Percentiles rank a stretch among this genome's conserved stretches.
Evolutionary conservation across 371 early-diverging fungal species (phyloP).

Genomic region (Conidiobolus coronatus): DNA sequence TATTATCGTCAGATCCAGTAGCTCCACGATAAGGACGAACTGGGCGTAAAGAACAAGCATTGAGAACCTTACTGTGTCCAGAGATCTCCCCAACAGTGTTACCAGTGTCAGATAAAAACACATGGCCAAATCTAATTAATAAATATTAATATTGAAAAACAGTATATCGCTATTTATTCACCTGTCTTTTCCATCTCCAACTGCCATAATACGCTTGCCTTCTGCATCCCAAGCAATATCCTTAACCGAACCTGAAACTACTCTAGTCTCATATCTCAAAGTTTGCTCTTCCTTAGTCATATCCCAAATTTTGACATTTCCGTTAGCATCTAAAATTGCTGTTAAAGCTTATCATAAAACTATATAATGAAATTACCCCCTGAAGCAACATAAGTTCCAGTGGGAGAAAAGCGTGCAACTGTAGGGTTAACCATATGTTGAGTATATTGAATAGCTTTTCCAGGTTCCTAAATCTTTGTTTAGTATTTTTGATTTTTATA

Average conservation of each 20-base stretch:
- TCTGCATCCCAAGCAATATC: slow-evolving; percentile 92
- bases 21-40: slow-evolving; percentile 79
- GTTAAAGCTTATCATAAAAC: not conserved
- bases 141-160: not conserved
- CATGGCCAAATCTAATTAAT: slow-evolving; percentile 49
- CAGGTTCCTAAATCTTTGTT: slow-evolving; percentile 36
- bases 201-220: slow-evolving; percentile 80
- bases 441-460: slow-evolving; percentile 57
- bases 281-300: slow-evolving; percentile 59
- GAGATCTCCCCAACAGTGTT: slow-evolving; percentile 80
- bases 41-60: slow-evolving; percentile 61
- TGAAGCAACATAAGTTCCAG: slow-evolving; percentile 86
- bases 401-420: slow-evolving; percentile 75
- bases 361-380: slow-evolving; percentile 32
- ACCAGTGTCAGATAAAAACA: slow-evolving; percentile 68
- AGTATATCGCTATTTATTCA: slow-evolving; percentile 8
- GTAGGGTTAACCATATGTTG: slow-evolving; percentile 56
- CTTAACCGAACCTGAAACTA: slow-evolving; percentile 48
- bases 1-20: slow-evolving; percentile 78
- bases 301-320: slow-evolving; percentile 90
- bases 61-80: slow-evolving; percentile 74
- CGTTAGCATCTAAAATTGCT: slow-evolving; percentile 34
- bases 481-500: not conserved
- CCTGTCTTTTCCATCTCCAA: slow-evolving; percentile 81
- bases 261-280: slow-evolving; percentile 54